Evolutionary conservation across 2,329 filamentous ascomycete species (phyloP).

Genomic region (Fusarium miscanthi): DNA sequence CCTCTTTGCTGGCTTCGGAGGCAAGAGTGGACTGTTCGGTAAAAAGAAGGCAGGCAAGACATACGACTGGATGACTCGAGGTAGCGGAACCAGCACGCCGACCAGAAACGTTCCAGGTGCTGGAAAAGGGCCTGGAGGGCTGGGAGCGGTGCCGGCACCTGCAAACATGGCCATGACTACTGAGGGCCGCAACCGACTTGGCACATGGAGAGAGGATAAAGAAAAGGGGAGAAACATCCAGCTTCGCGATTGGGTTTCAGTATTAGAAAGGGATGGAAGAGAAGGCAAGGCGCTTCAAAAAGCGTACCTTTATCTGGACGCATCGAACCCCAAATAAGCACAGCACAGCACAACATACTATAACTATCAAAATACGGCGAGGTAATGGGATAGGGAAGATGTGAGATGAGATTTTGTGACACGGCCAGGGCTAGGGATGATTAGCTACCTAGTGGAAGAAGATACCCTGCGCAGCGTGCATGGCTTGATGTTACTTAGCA

Average conservation of each 20-base stretch:
- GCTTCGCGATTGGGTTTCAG: constrained; percentile 82
- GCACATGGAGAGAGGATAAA: constrained; percentile 82
- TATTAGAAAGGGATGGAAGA: constrained; percentile 81
- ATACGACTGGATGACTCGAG: constrained; percentile 79
- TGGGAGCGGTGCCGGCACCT: constrained; percentile 46
- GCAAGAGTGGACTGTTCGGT: constrained; percentile 66
- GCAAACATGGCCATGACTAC: constrained; percentile 60
- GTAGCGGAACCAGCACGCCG: constrained; percentile 66
- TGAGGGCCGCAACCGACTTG: constrained; percentile 71
- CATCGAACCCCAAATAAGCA: constrained; percentile 56
- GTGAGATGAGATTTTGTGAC: constrained; percentile 10
- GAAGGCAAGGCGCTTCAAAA: constrained; percentile 72
- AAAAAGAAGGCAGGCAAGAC: constrained; percentile 73
- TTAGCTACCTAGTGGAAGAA: constrained; percentile 41
- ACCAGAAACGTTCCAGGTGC: constrained; percentile 51
- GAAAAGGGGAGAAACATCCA: constrained; percentile 83
- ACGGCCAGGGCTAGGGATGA: constrained; percentile 31
- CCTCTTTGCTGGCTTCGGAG: constrained; percentile 75
- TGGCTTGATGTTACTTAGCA: constrained; percentile 50
- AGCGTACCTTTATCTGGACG: constrained; percentile 65
- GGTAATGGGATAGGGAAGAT: constrained; percentile 26
- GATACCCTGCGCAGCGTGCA: constrained; percentile 49
- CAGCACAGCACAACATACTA: neutral
- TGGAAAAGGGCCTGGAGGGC: constrained; percentile 49
- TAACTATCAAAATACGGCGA: constrained; percentile 27